Evolutionary conservation across 2,329 filamentous ascomycete genomes (phyloP).

Genomic region (Ceratocystis harringtonii): DNA sequence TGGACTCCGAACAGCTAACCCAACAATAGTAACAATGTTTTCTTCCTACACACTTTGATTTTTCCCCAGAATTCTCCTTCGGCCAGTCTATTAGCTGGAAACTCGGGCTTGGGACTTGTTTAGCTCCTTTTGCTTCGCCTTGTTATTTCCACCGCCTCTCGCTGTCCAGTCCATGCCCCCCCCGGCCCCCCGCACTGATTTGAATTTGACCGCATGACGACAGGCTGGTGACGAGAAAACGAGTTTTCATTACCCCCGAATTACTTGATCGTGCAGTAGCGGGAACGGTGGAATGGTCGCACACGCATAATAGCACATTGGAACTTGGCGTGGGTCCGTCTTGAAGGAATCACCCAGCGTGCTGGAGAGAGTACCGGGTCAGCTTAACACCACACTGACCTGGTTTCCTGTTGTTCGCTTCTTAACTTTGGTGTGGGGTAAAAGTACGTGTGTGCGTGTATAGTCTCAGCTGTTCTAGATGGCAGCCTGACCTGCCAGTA

Average conservation of each 20-base stretch:
- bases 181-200: not conserved
- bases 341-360: not conserved
- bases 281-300: not conserved
- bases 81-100: not conserved
- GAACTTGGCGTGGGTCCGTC: not conserved
- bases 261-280: conserved; percentile 13
- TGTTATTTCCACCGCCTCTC: not conserved
- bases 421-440: not conserved
- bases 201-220: conserved; percentile 8
- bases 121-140: not conserved
- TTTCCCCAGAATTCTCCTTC: not conserved
- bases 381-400: not conserved
- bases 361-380: not conserved
- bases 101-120: not conserved
- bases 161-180: not conserved
- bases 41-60: not conserved
- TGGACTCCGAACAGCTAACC: not conserved
- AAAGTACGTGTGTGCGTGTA: not conserved
- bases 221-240: not conserved
- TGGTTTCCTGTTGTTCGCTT: not conserved
- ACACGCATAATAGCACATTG: not conserved
- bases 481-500: too few relatives aligned
- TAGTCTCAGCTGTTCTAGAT: not conserved
- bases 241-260: conserved; percentile 14
- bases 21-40: not conserved